Conservation (phyloP, 441 rosid species). For the Isatis lusitanica region DNA sequence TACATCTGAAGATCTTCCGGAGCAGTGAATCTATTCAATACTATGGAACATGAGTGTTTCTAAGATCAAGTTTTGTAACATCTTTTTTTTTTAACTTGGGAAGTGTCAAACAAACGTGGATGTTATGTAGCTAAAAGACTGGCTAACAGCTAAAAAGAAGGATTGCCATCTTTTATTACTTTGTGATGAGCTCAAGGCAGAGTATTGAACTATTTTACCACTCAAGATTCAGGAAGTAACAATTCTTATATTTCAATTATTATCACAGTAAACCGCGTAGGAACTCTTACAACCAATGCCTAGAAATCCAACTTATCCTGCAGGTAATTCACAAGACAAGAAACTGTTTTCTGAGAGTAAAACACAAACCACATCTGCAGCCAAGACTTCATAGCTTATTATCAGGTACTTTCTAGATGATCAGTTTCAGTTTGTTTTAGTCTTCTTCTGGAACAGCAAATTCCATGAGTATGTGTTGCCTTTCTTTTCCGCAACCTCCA, state of each 20-base stretch:
- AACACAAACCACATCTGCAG: background rate
- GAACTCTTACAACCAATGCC: slow-evolving; percentile 4
- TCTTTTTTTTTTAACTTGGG: background rate
- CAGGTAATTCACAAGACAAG: background rate
- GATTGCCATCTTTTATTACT: background rate
- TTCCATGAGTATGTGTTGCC: slow-evolving; percentile 75
- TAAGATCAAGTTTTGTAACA: background rate
- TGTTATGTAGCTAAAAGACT: background rate
- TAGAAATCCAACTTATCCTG: background rate
- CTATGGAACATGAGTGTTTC: background rate
- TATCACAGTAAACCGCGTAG: background rate
- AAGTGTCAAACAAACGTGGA: background rate
- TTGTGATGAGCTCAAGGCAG: background rate
- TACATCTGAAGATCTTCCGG: background rate
- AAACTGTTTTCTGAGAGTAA: background rate
- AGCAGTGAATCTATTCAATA: background rate
- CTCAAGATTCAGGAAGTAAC: slow-evolving; percentile 1
- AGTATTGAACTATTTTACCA: background rate
- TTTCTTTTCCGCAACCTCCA: slow-evolving; percentile 71
- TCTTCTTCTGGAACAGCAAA: slow-evolving; percentile 64
- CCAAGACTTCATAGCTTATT: background rate
- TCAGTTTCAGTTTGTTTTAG: slow-evolving; percentile 53
- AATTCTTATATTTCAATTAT: background rate
- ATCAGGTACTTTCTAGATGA: background rate
- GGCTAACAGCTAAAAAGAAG: background rate